These are phyloP conservation scores for Xylaria sp. DNA, from an alignment of 2,329 filamentous ascomycete genomes.

Conservation along the genomic window DNA sequence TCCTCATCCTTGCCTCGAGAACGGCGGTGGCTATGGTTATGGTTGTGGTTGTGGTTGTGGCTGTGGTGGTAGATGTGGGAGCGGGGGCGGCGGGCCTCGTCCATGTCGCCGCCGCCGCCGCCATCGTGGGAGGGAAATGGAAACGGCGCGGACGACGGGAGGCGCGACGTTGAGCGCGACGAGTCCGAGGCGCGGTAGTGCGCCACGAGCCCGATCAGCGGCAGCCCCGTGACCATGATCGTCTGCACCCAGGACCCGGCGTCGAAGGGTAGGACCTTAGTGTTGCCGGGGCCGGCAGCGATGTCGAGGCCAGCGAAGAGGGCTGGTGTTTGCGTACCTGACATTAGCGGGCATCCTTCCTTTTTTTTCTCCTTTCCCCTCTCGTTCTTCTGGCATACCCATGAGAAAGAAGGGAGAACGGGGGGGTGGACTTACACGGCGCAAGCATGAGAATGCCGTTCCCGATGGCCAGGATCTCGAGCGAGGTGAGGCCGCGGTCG, in stretches of 20 bases:
- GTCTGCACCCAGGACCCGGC: constrained; percentile 53
- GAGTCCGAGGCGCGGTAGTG: constrained; percentile 30
- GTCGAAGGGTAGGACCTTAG: constrained; percentile 48
- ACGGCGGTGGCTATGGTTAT: too few relatives aligned
- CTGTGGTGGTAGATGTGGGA: too few relatives aligned
- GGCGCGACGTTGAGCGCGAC: constrained; percentile 9
- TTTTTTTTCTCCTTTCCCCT: neutral
- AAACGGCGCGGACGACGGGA: too few relatives aligned
- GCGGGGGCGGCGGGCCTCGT: too few relatives aligned
- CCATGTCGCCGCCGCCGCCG: too few relatives aligned
- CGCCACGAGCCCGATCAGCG: constrained; percentile 55
- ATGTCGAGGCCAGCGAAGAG: constrained; percentile 55
- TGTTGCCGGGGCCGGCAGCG: constrained; percentile 49
- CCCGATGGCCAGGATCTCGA: constrained; percentile 59
- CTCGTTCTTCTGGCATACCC: neutral
- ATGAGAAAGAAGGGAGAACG: neutral
- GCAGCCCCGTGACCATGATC: constrained; percentile 54
- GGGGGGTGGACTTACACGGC: constrained; percentile 48
- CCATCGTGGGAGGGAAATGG: constrained; percentile 6
- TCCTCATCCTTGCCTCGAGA: too few relatives aligned
- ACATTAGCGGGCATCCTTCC: neutral
- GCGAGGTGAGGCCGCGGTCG: constrained; percentile 44
- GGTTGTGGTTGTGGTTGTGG: too few relatives aligned
- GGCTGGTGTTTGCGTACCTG: constrained; percentile 39
- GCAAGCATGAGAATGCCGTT: constrained; percentile 60